phyloP scores from a whole-genome alignment of 1,284 basidiomycete species.

The Ustilago loliicola region DNA sequence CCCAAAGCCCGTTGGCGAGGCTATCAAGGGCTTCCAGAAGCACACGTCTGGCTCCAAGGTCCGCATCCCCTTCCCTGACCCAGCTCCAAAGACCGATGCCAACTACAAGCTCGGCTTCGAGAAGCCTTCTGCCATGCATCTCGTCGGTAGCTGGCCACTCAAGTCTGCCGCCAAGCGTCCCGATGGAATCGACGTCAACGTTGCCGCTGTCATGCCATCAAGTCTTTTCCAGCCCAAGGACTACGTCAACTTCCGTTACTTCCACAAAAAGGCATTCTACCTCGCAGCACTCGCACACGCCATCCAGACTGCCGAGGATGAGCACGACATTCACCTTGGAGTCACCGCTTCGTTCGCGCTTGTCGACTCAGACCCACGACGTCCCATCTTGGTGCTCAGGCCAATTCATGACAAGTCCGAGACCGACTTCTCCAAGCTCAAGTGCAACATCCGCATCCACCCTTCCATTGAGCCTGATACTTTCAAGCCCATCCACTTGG shows the following conservation, averaged over 20 bases:
- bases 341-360: slow-evolving; percentile 78
- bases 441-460: slow-evolving; percentile 81
- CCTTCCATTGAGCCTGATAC: slow-evolving; percentile 77
- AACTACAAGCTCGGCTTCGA: slow-evolving; percentile 81
- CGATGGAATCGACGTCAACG: slow-evolving; percentile 63
- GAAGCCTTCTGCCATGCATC: slow-evolving; percentile 81
- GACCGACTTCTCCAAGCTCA: slow-evolving; percentile 79
- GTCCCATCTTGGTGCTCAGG: slow-evolving; percentile 78
- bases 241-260: slow-evolving; percentile 88
- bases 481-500: slow-evolving; percentile 78
- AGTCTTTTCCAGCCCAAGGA: slow-evolving; percentile 93
- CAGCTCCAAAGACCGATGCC: slow-evolving; percentile 71
- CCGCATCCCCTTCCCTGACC: slow-evolving; percentile 72
- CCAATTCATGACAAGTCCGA: slow-evolving; percentile 74
- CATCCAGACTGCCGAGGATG: slow-evolving; percentile 70
- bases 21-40: slow-evolving; percentile 71
- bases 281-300: slow-evolving; percentile 83
- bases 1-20: slow-evolving; percentile 42
- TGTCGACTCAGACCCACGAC: slow-evolving; percentile 77
- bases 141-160: slow-evolving; percentile 70
- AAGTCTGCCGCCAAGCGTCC: slow-evolving; percentile 60
- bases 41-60: slow-evolving; percentile 71
- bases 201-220: slow-evolving; percentile 72
- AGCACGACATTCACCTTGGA: slow-evolving; percentile 72
- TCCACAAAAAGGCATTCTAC: slow-evolving; percentile 93